Evolutionary conservation across 2,329 filamentous ascomycete genomes (phyloP).

Genomic region (Claviceps cyperi): DNA sequence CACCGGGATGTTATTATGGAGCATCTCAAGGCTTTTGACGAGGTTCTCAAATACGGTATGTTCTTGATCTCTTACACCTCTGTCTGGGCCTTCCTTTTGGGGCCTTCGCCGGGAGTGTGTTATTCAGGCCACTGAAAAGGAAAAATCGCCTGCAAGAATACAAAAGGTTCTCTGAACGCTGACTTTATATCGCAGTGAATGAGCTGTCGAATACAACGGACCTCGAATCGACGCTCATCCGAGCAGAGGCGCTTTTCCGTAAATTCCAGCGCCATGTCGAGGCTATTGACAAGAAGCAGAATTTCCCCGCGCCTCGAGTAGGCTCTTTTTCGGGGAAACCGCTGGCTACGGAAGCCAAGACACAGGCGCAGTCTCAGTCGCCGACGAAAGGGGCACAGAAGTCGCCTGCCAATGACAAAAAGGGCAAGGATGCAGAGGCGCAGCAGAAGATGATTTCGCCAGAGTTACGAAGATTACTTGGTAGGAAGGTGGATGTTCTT

Average conservation of each 20-base stretch:
- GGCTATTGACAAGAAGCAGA: conserved; percentile 79
- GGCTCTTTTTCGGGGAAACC: conserved; percentile 7
- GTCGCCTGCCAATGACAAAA: conserved; percentile 9
- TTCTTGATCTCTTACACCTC: conserved; percentile 6
- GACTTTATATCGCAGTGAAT: conserved; percentile 48
- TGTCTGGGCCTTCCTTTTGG: background rate
- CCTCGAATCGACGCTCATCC: conserved; percentile 68
- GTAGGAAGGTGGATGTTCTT: conserved; percentile 30
- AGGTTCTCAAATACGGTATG: conserved; percentile 89
- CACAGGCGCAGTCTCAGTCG: background rate
- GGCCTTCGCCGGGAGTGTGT: too few species aligned
- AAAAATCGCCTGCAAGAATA: background rate
- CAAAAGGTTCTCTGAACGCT: background rate
- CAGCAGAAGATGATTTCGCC: conserved; percentile 38
- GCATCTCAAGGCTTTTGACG: conserved; percentile 87
- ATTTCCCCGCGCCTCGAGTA: conserved; percentile 49
- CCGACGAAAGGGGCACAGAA: background rate
- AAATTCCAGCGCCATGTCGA: conserved; percentile 82
- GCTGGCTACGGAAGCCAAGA: background rate
- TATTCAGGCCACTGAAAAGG: too few species aligned
- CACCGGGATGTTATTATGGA: conserved; percentile 94
- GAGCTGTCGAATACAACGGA: conserved; percentile 91
- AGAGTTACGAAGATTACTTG: conserved; percentile 39
- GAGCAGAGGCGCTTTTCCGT: conserved; percentile 77
- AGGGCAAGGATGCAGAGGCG: conserved; percentile 21